Conservation (phyloP, 2,329 filamentous ascomycete species). For the Stemphylium lycopersici region DNA sequence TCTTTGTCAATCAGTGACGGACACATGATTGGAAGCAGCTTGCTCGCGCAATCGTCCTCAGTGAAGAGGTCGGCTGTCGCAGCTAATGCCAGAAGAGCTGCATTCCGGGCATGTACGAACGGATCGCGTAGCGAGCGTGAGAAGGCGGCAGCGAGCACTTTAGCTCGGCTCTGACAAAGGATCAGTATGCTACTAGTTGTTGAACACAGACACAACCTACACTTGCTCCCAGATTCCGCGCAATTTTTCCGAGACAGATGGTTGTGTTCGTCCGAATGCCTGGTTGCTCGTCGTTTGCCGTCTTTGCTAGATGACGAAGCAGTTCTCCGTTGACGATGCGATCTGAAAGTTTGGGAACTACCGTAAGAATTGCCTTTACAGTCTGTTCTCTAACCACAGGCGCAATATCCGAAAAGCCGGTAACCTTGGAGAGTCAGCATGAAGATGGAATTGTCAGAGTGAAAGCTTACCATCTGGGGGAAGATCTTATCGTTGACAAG, state of each 20-base stretch:
- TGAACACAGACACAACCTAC: slow-evolving; percentile 42
- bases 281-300: slow-evolving; percentile 95
- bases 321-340: slow-evolving; percentile 93
- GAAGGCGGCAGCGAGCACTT: slow-evolving; percentile 93
- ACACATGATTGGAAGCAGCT: slow-evolving; percentile 83
- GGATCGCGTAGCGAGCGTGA: slow-evolving; percentile 87
- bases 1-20: slow-evolving; percentile 92
- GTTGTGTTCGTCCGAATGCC: slow-evolving; percentile 98
- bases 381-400: slow-evolving; percentile 95
- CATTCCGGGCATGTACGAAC: slow-evolving; percentile 92
- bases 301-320: slow-evolving; percentile 88
- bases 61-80: slow-evolving; percentile 86
- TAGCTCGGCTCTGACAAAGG: slow-evolving; percentile 69
- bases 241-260: slow-evolving; percentile 95
- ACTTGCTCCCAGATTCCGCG: slow-evolving; percentile 77
- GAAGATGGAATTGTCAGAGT: background rate
- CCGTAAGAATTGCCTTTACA: slow-evolving; percentile 86
- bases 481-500: slow-evolving; percentile 96
- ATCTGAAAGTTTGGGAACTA: slow-evolving; percentile 89
- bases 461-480: slow-evolving; percentile 74
- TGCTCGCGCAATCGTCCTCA: slow-evolving; percentile 86
- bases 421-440: slow-evolving; percentile 64
- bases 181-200: slow-evolving; percentile 14
- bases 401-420: slow-evolving; percentile 89
- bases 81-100: slow-evolving; percentile 81